Conservation (phyloP, 176 grass and related monocot species). For the Paspalum notatum region DNA sequence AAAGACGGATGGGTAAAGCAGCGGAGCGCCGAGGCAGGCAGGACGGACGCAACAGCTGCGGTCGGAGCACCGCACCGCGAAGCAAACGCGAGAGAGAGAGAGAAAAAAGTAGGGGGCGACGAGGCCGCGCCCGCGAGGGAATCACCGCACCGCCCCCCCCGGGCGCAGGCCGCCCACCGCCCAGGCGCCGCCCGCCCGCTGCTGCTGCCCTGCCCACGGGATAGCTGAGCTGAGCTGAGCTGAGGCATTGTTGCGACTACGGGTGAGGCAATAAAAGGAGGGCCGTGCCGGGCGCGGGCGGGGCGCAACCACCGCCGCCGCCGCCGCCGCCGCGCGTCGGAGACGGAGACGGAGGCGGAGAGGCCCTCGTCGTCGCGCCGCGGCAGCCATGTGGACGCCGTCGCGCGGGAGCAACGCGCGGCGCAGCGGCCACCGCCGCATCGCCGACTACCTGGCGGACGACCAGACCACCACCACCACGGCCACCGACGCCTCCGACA, state of each 20-base stretch:
- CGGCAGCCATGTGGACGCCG: slow-evolving; percentile 71
- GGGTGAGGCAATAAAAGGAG: background rate
- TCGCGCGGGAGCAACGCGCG: slow-evolving; percentile 63
- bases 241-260: slow-evolving; percentile 21
- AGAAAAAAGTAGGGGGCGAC: background rate
- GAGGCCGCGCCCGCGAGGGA: background rate
- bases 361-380: background rate
- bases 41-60: background rate
- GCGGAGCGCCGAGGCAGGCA: background rate
- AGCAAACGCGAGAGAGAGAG: slow-evolving; percentile 5
- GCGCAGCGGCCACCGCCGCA: slow-evolving; percentile 69
- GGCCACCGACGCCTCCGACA: slow-evolving; percentile 67
- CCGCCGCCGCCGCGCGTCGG: slow-evolving; percentile 21
- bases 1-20: background rate
- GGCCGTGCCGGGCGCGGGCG: slow-evolving; percentile 1
- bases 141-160: slow-evolving; percentile 29
- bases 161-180: slow-evolving; percentile 12
- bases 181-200: background rate
- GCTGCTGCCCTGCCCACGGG: background rate
- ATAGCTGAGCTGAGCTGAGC: background rate
- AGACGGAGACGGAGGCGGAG: background rate
- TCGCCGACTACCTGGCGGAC: slow-evolving; percentile 80
- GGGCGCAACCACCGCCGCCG: slow-evolving; percentile 37
- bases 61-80: slow-evolving; percentile 1
- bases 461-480: slow-evolving; percentile 65